Conservation (phyloP, 2,329 filamentous ascomycete genomes). For the Lasiodiplodia gonubiensis region DNA sequence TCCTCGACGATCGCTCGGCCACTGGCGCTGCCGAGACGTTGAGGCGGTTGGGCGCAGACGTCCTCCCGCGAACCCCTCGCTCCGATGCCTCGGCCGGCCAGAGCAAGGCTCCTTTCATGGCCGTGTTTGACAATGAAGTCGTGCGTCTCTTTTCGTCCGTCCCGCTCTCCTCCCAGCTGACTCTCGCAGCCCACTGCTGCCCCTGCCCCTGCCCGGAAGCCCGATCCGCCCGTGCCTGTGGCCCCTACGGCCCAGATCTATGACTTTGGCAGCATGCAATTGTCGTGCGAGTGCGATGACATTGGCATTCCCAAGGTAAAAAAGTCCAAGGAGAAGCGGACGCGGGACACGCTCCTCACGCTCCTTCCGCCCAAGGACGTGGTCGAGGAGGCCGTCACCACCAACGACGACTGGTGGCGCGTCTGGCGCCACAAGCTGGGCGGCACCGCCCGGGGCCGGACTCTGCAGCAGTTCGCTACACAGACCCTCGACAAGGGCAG, state of each 20-base stretch:
- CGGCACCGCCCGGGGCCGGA: constrained; percentile 48
- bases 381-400: constrained; percentile 35
- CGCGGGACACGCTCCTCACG: constrained; percentile 43
- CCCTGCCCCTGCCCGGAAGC: neutral
- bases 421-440: constrained; percentile 50
- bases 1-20: constrained; percentile 41
- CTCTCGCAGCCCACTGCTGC: neutral
- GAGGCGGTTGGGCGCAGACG: constrained; percentile 19
- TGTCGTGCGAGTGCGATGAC: constrained; percentile 20
- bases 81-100: constrained; percentile 10
- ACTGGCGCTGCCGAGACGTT: constrained; percentile 36
- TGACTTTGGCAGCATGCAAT: constrained; percentile 1
- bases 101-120: constrained; percentile 6
- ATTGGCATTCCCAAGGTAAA: constrained; percentile 23
- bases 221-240: neutral
- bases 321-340: constrained; percentile 41
- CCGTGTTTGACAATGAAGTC: constrained; percentile 28
- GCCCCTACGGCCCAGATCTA: neutral
- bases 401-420: constrained; percentile 50
- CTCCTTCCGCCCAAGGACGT: constrained; percentile 43
- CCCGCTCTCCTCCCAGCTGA: neutral
- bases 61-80: neutral
- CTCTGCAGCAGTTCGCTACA: constrained; percentile 49
- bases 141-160: constrained; percentile 16
- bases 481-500: constrained; percentile 52